Evolutionary conservation across 2,329 filamentous ascomycete genomes (phyloP).

Genomic region (Alternaria hordeiaustralica): DNA sequence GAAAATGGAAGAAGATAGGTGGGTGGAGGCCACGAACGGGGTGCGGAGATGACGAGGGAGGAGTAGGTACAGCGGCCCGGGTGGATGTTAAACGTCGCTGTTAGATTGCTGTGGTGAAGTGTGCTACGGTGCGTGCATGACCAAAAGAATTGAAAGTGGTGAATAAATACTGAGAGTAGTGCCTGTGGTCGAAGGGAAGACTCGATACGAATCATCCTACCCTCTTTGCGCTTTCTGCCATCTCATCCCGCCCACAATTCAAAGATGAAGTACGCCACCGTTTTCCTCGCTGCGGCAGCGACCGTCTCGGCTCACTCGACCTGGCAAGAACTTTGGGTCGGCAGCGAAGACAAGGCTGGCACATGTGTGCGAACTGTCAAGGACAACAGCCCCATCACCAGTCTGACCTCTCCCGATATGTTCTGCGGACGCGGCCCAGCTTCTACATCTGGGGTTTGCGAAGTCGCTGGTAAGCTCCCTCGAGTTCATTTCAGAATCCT

Average conservation of each 20-base stretch:
- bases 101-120: constrained; percentile 17
- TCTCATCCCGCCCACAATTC: background rate
- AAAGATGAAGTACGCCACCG: constrained; percentile 40
- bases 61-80: constrained; percentile 20
- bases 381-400: constrained; percentile 45
- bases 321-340: constrained; percentile 49
- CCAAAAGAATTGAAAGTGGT: background rate
- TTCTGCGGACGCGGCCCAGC: constrained; percentile 45
- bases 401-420: constrained; percentile 41
- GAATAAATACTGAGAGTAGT: constrained; percentile 19
- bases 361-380: constrained; percentile 42
- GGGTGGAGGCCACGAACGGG: constrained; percentile 1
- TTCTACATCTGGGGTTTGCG: constrained; percentile 34
- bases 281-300: constrained; percentile 42
- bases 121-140: background rate
- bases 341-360: constrained; percentile 37
- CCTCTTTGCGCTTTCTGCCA: background rate
- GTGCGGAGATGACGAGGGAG: constrained; percentile 14
- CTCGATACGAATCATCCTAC: background rate
- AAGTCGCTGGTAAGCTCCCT: constrained; percentile 39
- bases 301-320: constrained; percentile 48
- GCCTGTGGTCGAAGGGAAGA: background rate
- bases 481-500: too few species aligned
- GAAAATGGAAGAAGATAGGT: constrained; percentile 1
- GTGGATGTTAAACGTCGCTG: constrained; percentile 1